Percentiles rank a stretch among this genome's conserved stretches.
Conservation (phyloP, 2,329 filamentous ascomycete genomes). For the Xenosphaeropsis pyriputrescens region DNA sequence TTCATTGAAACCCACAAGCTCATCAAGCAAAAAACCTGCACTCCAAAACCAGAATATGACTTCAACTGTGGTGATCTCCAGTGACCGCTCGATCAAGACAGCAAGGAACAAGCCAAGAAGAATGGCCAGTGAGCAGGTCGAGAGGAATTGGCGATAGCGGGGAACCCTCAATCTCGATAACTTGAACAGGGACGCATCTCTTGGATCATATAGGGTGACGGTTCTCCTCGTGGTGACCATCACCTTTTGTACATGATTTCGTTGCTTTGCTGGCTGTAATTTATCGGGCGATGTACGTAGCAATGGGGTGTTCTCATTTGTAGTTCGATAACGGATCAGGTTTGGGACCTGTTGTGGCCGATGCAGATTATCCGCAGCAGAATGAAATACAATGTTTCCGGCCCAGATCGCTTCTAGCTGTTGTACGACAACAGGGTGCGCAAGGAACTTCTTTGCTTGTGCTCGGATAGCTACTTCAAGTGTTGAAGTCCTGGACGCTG, state of each 20-base stretch:
- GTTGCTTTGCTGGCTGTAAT: conserved; percentile 3
- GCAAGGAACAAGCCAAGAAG: conserved; percentile 76
- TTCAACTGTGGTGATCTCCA: conserved; percentile 71
- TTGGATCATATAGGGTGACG: conserved; percentile 78
- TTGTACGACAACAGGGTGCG: conserved; percentile 82
- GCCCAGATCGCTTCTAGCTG: conserved; percentile 97
- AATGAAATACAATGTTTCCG: conserved; percentile 88
- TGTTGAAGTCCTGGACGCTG: conserved; percentile 68
- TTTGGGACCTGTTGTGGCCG: conserved; percentile 31
- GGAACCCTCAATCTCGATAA: conserved; percentile 81
- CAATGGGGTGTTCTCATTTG: conserved; percentile 7
- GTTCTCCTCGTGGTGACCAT: conserved; percentile 29
- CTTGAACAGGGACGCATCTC: conserved; percentile 83
- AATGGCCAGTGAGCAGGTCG: conserved; percentile 73
- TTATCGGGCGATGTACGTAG: conserved; percentile 12
- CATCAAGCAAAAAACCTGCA: conserved; percentile 90
- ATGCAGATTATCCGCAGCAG: conserved; percentile 72
- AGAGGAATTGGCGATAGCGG: conserved; percentile 80
- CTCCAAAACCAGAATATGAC: conserved; percentile 97
- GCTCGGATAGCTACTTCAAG: conserved; percentile 87
- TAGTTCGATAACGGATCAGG: conserved; percentile 22
- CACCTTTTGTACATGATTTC: conserved; percentile 2
- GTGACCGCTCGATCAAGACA: conserved; percentile 61
- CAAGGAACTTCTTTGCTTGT: conserved; percentile 81
- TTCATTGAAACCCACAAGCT: conserved; percentile 91